Conservation (phyloP, 2,329 filamentous ascomycete species). For the Lecanicillium sp. region DNA sequence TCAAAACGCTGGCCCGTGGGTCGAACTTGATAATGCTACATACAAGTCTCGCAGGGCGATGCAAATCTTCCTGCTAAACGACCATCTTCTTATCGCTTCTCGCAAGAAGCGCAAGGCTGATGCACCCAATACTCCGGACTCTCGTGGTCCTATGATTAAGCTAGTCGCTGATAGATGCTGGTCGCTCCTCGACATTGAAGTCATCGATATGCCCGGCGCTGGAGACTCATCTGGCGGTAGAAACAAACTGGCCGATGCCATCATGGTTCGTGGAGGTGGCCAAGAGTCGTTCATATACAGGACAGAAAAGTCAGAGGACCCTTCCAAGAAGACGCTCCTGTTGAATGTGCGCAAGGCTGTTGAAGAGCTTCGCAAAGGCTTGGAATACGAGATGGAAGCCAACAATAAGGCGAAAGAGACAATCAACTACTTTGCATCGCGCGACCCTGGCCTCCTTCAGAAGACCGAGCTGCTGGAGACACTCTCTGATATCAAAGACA, state of each 20-base stretch:
- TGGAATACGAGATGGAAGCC: constrained; percentile 80
- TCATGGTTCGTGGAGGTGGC: constrained; percentile 80
- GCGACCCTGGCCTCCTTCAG: constrained; percentile 67
- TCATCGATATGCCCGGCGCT: constrained; percentile 74
- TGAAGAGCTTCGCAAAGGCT: constrained; percentile 78
- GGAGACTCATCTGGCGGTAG: constrained; percentile 44
- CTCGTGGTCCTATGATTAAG: constrained; percentile 55
- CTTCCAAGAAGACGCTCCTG: constrained; percentile 72
- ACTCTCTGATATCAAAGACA: constrained; percentile 70
- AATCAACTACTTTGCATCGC: constrained; percentile 75
- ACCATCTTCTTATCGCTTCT: constrained; percentile 84
- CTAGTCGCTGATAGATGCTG: constrained; percentile 91
- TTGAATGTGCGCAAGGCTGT: constrained; percentile 88
- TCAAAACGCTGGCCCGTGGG: constrained; percentile 86
- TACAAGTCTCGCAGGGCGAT: constrained; percentile 89
- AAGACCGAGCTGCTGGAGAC: constrained; percentile 75
- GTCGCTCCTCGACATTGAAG: constrained; percentile 85
- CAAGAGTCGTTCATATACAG: constrained; percentile 92
- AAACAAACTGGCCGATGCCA: constrained; percentile 70
- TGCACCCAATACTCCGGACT: constrained; percentile 37
- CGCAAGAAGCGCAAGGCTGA: constrained; percentile 88
- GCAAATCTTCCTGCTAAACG: constrained; percentile 87
- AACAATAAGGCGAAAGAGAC: constrained; percentile 77
- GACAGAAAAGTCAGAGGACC: constrained; percentile 70
- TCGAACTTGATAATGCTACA: constrained; percentile 93